Evolutionary conservation across 2,329 filamentous ascomycete genomes (phyloP).

Genomic region (Arthrobotrys conoides): DNA sequence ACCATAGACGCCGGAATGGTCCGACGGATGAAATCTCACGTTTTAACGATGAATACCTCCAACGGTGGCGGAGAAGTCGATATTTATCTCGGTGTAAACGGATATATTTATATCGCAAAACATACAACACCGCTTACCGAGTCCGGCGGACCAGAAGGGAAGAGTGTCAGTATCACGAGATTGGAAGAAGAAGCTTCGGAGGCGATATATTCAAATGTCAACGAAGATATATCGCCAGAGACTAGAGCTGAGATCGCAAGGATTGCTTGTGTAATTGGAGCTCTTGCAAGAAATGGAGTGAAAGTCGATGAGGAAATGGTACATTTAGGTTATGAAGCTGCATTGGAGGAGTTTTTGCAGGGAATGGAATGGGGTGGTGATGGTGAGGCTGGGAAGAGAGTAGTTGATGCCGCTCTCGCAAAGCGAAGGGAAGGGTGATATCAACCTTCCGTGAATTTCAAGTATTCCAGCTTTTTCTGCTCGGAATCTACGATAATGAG

Average conservation of each 20-base stretch:
- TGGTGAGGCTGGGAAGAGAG: conserved; percentile 66
- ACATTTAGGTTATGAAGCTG: conserved; percentile 83
- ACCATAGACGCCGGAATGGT: conserved; percentile 85
- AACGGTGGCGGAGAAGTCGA: conserved; percentile 79
- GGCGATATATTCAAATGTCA: conserved; percentile 94
- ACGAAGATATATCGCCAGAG: conserved; percentile 82
- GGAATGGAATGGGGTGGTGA: conserved; percentile 60
- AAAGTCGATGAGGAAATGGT: conserved; percentile 93
- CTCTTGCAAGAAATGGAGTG: conserved; percentile 84
- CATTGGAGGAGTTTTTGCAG: conserved; percentile 73
- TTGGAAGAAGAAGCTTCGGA: conserved; percentile 89
- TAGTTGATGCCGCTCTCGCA: conserved; percentile 64
- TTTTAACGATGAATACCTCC: conserved; percentile 81
- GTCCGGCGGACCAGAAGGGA: conserved; percentile 67
- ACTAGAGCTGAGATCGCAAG: conserved; percentile 91
- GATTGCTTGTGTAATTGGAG: conserved; percentile 83
- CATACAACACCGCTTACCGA: conserved; percentile 71
- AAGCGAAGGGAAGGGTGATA: conserved; percentile 32
- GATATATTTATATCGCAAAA: conserved; percentile 95
- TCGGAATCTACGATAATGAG: too few relatives aligned
- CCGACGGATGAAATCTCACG: conserved; percentile 84
- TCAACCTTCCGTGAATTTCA: too few relatives aligned
- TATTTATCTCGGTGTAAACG: conserved; percentile 92
- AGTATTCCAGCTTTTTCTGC: too few relatives aligned
- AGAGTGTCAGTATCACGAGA: conserved; percentile 78